Evolutionary conservation across 1,284 basidiomycete species (phyloP).

Genomic region (Baeospora myosura): DNA sequence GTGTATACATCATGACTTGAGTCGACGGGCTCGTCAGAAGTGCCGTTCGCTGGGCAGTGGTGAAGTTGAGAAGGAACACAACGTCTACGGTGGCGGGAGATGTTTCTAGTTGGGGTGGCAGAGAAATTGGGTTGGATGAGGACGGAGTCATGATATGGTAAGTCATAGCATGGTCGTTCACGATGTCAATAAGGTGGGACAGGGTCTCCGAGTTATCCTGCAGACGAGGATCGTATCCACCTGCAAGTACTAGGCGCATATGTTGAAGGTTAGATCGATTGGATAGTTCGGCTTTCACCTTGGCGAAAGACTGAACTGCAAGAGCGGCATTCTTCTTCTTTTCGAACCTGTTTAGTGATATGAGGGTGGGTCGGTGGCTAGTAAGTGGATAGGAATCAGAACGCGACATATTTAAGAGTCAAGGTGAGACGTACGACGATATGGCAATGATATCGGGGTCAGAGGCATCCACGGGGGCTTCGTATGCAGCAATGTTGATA

Average conservation of each 20-base stretch:
- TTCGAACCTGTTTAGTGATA: constrained; percentile 95
- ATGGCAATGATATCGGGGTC: constrained; percentile 52
- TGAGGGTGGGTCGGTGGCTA: constrained; percentile 68
- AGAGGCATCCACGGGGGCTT: constrained; percentile 29
- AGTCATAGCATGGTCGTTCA: constrained; percentile 41
- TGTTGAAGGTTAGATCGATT: constrained; percentile 15
- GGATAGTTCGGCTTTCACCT: constrained; percentile 23
- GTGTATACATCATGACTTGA: constrained; percentile 83
- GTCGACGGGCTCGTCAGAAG: constrained; percentile 64
- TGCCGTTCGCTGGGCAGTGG: constrained; percentile 69
- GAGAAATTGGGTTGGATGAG: constrained; percentile 21
- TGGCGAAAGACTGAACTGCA: constrained; percentile 76
- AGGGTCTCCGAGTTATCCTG: constrained; percentile 51
- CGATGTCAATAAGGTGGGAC: constrained; percentile 46
- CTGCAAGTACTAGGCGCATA: constrained; percentile 69
- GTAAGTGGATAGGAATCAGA: background rate
- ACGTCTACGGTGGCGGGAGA: constrained; percentile 46
- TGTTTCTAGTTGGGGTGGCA: constrained; percentile 29
- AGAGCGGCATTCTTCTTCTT: constrained; percentile 88
- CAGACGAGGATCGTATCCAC: constrained; percentile 58
- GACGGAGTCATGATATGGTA: constrained; percentile 47
- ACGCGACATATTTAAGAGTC: no score
- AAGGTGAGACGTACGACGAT: constrained; percentile 49
- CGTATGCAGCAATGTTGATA: constrained; percentile 75
- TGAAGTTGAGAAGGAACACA: constrained; percentile 83